phyloP scores from a whole-genome alignment of 345 rosid species.

The Erysimum cheiranthoides region DNA sequence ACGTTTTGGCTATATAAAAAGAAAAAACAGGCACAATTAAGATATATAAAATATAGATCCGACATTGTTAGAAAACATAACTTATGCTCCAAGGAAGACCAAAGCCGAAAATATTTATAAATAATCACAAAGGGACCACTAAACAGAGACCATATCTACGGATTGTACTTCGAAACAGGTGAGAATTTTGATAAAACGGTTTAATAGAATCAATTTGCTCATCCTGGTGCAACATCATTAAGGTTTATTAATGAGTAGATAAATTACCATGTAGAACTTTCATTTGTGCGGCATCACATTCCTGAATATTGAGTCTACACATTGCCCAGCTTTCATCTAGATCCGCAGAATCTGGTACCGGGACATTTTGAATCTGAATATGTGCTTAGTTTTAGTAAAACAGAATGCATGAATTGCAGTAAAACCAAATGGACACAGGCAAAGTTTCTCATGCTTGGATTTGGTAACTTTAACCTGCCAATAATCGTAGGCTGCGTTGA shows the following conservation, averaged over 20 bases:
- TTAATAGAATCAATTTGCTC: not conserved
- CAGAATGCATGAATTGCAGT: slow-evolving; percentile 23
- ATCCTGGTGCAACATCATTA: not conserved
- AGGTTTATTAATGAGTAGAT: not conserved
- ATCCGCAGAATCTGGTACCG: slow-evolving; percentile 69
- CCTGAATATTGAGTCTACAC: slow-evolving; percentile 63
- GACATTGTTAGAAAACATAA: not conserved
- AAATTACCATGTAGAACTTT: slow-evolving; percentile 65
- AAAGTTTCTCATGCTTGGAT: not conserved
- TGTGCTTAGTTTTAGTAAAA: slow-evolving; percentile 39
- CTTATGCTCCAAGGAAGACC: slow-evolving; percentile 12
- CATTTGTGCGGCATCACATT: slow-evolving; percentile 64
- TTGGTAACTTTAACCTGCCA: slow-evolving; percentile 75
- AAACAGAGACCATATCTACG: not conserved
- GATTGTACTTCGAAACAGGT: slow-evolving; percentile 14
- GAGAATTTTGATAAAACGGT: not conserved
- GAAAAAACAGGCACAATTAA: not conserved
- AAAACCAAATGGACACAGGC: slow-evolving; percentile 4
- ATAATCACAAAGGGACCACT: not conserved
- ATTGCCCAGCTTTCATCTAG: slow-evolving; percentile 57
- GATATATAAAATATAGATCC: not conserved
- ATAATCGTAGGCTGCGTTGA: slow-evolving; percentile 82
- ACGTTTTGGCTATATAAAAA: not conserved
- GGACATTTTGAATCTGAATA: slow-evolving; percentile 62
- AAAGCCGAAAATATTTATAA: not conserved